phyloP scores from a whole-genome alignment of 2,329 filamentous ascomycete genomes.

The Ophiosphaerella korrae region DNA sequence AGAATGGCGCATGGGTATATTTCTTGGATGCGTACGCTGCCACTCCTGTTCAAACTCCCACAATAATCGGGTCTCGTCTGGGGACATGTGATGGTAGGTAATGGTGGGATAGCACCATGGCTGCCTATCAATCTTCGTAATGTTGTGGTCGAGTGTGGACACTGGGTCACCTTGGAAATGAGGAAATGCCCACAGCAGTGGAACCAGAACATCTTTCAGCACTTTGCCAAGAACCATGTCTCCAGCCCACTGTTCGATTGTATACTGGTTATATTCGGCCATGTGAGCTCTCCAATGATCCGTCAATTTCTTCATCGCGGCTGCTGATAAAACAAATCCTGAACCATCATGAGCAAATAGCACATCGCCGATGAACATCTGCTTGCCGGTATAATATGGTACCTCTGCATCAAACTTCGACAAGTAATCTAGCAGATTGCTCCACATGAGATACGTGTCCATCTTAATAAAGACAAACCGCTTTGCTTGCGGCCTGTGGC shows the following conservation, averaged over 20 bases:
- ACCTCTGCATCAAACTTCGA: conserved; percentile 45
- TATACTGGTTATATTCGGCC: conserved; percentile 44
- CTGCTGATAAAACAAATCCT: conserved; percentile 51
- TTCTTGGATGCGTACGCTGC: conserved; percentile 36
- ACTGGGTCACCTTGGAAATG: conserved; percentile 54
- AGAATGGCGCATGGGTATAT: conserved; percentile 43
- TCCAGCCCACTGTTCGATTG: conserved; percentile 45
- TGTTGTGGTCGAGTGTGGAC: conserved; percentile 47
- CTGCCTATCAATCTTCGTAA: conserved; percentile 39
- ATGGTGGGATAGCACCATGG: conserved; percentile 53
- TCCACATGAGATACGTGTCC: conserved; percentile 46
- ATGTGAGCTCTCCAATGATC: conserved; percentile 37
- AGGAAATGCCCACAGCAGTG: conserved; percentile 48
- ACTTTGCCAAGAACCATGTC: conserved; percentile 47
- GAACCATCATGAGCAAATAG: conserved; percentile 54
- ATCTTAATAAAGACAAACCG: conserved; percentile 48
- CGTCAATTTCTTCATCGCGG: conserved; percentile 47
- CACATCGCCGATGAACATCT: conserved; percentile 51
- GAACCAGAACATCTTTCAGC: conserved; percentile 42
- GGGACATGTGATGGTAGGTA: conserved; percentile 48
- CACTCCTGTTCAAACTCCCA: conserved; percentile 49
- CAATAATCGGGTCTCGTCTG: conserved; percentile 42
- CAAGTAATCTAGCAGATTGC: too few relatives aligned
- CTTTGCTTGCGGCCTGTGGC: conserved; percentile 42
- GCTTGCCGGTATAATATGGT: conserved; percentile 51